These are phyloP conservation scores for Vitis hybrid DNA, from an alignment of 177 flowering plant species.

Conservation along the genomic window DNA sequence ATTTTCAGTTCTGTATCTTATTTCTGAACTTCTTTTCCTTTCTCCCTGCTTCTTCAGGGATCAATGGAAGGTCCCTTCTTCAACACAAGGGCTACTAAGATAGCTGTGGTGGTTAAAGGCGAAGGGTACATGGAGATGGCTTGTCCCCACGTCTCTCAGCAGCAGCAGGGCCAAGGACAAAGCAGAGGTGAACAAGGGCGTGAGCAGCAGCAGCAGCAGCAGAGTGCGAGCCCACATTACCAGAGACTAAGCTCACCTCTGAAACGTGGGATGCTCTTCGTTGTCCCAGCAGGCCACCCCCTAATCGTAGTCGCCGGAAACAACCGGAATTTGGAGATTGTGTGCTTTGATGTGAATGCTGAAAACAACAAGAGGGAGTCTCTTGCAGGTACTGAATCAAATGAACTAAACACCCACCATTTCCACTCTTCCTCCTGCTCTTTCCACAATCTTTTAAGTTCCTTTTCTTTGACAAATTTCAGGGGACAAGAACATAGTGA, in stretches of 20 bases:
- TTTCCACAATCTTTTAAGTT: not conserved
- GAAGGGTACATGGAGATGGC: constrained; percentile 56
- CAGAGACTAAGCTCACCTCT: constrained; percentile 33
- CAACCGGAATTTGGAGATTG: constrained; percentile 35
- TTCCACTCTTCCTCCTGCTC: no score
- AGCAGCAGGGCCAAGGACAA: not conserved
- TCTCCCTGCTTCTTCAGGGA: constrained; percentile 26
- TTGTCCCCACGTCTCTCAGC: constrained; percentile 44
- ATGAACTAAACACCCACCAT: not conserved
- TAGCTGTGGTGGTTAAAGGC: constrained; percentile 32
- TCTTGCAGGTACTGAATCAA: constrained; percentile 36
- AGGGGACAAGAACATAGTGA: constrained; percentile 40
- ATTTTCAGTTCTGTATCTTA: not conserved
- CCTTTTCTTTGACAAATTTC: not conserved
- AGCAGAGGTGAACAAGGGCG: not conserved
- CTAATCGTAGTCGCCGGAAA: constrained; percentile 36
- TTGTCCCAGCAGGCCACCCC: constrained; percentile 65
- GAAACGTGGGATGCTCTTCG: constrained; percentile 30
- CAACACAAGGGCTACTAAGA: constrained; percentile 45
- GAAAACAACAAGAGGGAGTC: constrained; percentile 32
- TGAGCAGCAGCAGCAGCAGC: not conserved
- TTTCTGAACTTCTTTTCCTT: no score
- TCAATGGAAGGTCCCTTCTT: constrained; percentile 42
- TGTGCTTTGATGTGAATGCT: constrained; percentile 48
- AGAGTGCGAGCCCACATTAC: constrained; percentile 18